Evolutionary conservation across 2,329 filamentous ascomycete genomes (phyloP).

Genomic region (Penicillium concentricum): DNA sequence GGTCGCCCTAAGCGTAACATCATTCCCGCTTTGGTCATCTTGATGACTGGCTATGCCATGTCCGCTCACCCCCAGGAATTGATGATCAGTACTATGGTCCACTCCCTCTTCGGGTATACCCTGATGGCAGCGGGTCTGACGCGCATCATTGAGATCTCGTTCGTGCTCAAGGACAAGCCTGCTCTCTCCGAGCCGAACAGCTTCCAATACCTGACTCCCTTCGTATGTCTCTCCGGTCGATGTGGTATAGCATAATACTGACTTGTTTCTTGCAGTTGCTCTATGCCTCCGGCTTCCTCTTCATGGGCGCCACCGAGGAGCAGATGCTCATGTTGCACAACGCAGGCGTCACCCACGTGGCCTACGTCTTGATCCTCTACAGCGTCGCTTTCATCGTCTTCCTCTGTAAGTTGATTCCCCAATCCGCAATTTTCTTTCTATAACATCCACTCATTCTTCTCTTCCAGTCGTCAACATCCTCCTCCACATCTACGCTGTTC

Average conservation of each 20-base stretch:
- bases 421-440: neutral
- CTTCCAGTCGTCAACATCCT: slow-evolving; percentile 73
- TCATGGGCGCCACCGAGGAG: slow-evolving; percentile 97
- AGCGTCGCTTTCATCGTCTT: slow-evolving; percentile 88
- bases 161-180: slow-evolving; percentile 73
- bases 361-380: slow-evolving; percentile 89
- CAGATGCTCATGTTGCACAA: slow-evolving; percentile 78
- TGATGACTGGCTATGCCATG: slow-evolving; percentile 95
- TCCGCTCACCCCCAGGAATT: slow-evolving; percentile 83
- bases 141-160: slow-evolving; percentile 86
- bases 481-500: slow-evolving; percentile 75
- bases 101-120: slow-evolving; percentile 88
- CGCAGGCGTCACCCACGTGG: slow-evolving; percentile 79
- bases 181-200: slow-evolving; percentile 66
- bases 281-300: slow-evolving; percentile 89
- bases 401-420: slow-evolving; percentile 60
- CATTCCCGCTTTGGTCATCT: slow-evolving; percentile 84
- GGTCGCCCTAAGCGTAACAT: slow-evolving; percentile 89
- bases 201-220: slow-evolving; percentile 69
- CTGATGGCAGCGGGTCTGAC: slow-evolving; percentile 85
- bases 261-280: slow-evolving; percentile 62
- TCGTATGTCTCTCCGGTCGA: slow-evolving; percentile 55
- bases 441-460: slow-evolving; percentile 7
- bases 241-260: slow-evolving; percentile 21
- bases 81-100: slow-evolving; percentile 81